Conservation (phyloP, 2,329 filamentous ascomycete species). For the Magnaporthiopsis rhizophila region DNA sequence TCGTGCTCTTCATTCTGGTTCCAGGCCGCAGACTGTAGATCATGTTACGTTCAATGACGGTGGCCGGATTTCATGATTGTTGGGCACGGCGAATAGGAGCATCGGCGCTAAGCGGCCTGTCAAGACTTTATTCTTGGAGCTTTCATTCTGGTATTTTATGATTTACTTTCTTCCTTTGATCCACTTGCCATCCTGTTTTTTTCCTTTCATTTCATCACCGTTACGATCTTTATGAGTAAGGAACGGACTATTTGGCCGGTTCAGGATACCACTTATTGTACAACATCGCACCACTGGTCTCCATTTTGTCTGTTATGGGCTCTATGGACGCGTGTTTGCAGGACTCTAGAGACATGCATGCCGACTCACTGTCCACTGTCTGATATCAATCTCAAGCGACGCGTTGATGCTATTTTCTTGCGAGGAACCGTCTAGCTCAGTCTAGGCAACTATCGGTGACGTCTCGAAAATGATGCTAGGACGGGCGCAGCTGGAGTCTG, state of each 20-base stretch:
- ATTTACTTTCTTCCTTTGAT: conserved; percentile 4
- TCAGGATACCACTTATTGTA: conserved; percentile 11
- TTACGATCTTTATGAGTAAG: conserved; percentile 2
- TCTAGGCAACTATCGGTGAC: neutral
- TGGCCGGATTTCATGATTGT: neutral
- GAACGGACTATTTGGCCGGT: conserved; percentile 4
- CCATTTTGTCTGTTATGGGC: neutral
- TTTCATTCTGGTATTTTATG: neutral
- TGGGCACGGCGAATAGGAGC: conserved; percentile 4
- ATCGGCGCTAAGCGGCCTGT: neutral
- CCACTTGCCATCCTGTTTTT: neutral
- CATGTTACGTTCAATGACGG: neutral
- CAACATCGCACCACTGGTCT: neutral
- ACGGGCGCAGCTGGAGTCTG: neutral
- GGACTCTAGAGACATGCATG: neutral
- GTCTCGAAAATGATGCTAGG: too few species aligned
- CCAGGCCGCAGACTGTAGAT: conserved; percentile 71
- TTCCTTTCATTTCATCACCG: conserved; percentile 2
- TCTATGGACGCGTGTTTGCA: neutral
- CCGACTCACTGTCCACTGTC: neutral
- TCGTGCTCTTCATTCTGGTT: conserved; percentile 88
- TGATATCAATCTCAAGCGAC: neutral
- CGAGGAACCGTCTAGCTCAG: neutral
- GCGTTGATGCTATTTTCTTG: neutral
- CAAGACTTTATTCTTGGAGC: neutral